Conservation (phyloP, 768 basidiomycete species). For the Leccinum broughii region DNA sequence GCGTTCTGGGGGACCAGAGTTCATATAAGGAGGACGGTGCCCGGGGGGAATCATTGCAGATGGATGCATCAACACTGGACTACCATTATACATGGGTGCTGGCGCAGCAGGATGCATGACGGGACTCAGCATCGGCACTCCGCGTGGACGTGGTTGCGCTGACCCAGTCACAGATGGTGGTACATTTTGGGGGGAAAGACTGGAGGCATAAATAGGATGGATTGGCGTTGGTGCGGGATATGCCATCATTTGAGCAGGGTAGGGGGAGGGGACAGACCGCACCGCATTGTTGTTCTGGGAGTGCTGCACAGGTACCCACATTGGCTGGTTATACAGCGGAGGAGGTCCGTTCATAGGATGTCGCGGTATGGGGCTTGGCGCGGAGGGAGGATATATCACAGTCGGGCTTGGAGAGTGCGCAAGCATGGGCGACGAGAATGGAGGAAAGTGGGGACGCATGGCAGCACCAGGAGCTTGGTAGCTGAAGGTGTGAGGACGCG, state of each 20-base stretch:
- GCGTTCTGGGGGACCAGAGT: constrained; percentile 51
- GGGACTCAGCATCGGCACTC: constrained; percentile 69
- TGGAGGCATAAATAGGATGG: constrained; percentile 47
- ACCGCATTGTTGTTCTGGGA: constrained; percentile 53
- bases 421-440: constrained; percentile 70
- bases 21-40: constrained; percentile 39
- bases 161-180: constrained; percentile 30
- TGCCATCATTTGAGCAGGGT: constrained; percentile 61
- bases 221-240: constrained; percentile 57
- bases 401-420: constrained; percentile 68
- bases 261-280: constrained; percentile 58
- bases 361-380: constrained; percentile 64
- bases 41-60: constrained; percentile 40
- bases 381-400: constrained; percentile 64
- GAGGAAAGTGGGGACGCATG: constrained; percentile 56
- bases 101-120: constrained; percentile 59
- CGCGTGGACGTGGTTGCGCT: constrained; percentile 45
- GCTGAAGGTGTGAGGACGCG: constrained; percentile 28
- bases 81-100: constrained; percentile 59
- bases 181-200: constrained; percentile 42
- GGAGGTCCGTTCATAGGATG: constrained; percentile 64
- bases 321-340: constrained; percentile 57
- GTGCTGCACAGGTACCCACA: constrained; percentile 62
- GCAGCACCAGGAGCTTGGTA: constrained; percentile 43
- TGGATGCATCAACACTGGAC: constrained; percentile 66